Evolutionary conservation across 495 filamentous ascomycete species (phyloP).

Genomic region (Aeminium ludgeri): DNA sequence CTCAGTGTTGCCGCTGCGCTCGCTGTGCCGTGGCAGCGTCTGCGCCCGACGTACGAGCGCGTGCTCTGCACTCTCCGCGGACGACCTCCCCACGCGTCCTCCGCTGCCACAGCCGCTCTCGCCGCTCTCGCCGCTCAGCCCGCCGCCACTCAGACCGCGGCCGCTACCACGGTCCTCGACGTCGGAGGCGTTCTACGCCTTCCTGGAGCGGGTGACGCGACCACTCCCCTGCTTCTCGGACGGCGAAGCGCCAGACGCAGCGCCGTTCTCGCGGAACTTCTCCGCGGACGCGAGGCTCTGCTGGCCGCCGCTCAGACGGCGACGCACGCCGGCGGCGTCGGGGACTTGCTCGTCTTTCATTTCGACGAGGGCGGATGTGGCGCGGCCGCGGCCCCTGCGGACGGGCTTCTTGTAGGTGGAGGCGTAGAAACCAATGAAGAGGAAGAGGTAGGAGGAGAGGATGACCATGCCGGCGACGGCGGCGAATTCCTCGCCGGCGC

Average conservation of each 20-base stretch:
- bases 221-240: neutral
- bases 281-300: neutral
- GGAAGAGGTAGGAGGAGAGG: conserved; percentile 79
- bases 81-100: too few relatives aligned
- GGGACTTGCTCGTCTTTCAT: conserved; percentile 32
- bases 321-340: conserved; percentile 23
- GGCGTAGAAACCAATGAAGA: conserved; percentile 98
- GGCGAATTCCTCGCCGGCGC: conserved; percentile 94
- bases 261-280: conserved; percentile 10
- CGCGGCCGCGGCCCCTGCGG: conserved; percentile 23
- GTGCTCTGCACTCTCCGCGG: too few relatives aligned
- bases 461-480: conserved; percentile 86
- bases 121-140: too few relatives aligned
- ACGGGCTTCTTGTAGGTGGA: conserved; percentile 79
- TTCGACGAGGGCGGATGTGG: conserved; percentile 26
- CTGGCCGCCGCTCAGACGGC: conserved; percentile 14
- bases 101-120: too few relatives aligned
- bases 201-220: conserved; percentile 10
- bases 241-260: neutral
- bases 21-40: too few relatives aligned
- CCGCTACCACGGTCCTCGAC: too few relatives aligned
- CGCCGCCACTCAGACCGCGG: too few relatives aligned
- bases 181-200: conserved; percentile 15
- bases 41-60: too few relatives aligned
- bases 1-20: too few relatives aligned